Percentiles rank a stretch among this genome's conserved stretches.
These are phyloP conservation scores for Juglanconis oblonga DNA, from an alignment of 2,329 filamentous ascomycete species.

Conservation along the genomic window DNA sequence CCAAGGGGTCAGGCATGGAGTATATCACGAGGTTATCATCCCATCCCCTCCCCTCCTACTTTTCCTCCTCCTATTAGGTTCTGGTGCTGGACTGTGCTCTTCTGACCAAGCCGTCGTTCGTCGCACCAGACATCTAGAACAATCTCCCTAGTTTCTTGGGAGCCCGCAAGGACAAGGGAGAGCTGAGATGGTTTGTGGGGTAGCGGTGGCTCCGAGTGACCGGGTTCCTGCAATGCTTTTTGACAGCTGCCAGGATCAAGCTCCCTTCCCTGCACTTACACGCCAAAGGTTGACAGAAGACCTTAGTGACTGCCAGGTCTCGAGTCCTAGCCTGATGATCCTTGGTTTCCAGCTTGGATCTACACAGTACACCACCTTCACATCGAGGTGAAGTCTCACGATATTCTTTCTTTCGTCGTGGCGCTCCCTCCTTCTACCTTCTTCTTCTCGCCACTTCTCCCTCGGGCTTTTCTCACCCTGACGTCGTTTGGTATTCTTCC, in stretches of 20 bases:
- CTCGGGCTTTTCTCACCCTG: no score
- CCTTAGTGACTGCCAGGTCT: background rate
- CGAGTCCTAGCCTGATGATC: no score
- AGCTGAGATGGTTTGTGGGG: background rate
- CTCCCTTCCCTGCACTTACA: background rate
- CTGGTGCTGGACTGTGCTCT: no score
- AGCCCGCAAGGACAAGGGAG: no score
- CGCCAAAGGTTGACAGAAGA: background rate
- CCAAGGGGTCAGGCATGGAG: no score
- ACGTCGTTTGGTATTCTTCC: no score
- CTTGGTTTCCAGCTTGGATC: background rate
- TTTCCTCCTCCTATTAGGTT: no score
- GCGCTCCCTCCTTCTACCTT: background rate
- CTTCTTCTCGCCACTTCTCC: background rate
- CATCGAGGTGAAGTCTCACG: background rate
- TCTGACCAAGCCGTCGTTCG: background rate
- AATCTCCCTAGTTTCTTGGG: background rate
- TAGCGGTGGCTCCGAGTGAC: background rate
- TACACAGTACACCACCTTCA: background rate
- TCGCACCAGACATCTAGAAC: constrained; percentile 10
- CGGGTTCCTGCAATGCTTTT: background rate
- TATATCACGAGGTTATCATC: no score
- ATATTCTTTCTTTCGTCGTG: background rate
- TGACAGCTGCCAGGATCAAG: background rate
- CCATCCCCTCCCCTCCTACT: no score